phyloP scores from a whole-genome alignment of 2,329 filamentous ascomycete genomes.

The Penicillium sp. region DNA sequence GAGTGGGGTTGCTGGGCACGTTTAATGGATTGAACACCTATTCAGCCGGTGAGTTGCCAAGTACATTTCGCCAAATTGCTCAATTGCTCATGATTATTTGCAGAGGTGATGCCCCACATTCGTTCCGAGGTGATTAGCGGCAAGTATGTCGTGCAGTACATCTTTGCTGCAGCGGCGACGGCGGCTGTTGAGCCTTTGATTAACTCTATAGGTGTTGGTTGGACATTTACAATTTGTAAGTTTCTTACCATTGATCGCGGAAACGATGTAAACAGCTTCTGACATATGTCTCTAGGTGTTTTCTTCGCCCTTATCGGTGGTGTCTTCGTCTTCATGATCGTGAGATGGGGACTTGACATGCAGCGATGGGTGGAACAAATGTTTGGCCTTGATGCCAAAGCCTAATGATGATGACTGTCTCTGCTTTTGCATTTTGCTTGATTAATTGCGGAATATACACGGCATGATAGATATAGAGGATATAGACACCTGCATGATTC shows the following conservation, averaged over 20 bases:
- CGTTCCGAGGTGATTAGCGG: constrained; percentile 74
- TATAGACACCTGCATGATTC: constrained; percentile 2
- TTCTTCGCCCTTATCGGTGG: constrained; percentile 30
- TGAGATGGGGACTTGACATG: constrained; percentile 34
- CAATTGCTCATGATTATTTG: not conserved
- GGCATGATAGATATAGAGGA: not conserved
- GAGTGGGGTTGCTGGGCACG: constrained; percentile 69
- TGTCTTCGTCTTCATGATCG: constrained; percentile 27
- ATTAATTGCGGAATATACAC: not conserved
- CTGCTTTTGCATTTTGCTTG: constrained; percentile 1
- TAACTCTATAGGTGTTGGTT: constrained; percentile 71
- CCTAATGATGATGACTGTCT: constrained; percentile 2
- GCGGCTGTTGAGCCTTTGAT: constrained; percentile 71
- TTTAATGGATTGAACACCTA: constrained; percentile 77
- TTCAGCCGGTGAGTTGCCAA: constrained; percentile 27
- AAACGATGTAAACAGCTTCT: constrained; percentile 45
- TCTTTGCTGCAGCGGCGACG: constrained; percentile 68
- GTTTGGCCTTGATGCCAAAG: constrained; percentile 20
- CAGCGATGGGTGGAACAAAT: constrained; percentile 33
- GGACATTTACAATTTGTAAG: constrained; percentile 71
- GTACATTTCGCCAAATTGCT: not conserved
- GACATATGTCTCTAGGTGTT: constrained; percentile 22
- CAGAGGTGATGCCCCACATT: constrained; percentile 43
- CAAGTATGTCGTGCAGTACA: constrained; percentile 75
- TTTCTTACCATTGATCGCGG: not conserved